Conservation (phyloP, 2,329 filamentous ascomycete genomes). For the Sporothrix sp. region DNA sequence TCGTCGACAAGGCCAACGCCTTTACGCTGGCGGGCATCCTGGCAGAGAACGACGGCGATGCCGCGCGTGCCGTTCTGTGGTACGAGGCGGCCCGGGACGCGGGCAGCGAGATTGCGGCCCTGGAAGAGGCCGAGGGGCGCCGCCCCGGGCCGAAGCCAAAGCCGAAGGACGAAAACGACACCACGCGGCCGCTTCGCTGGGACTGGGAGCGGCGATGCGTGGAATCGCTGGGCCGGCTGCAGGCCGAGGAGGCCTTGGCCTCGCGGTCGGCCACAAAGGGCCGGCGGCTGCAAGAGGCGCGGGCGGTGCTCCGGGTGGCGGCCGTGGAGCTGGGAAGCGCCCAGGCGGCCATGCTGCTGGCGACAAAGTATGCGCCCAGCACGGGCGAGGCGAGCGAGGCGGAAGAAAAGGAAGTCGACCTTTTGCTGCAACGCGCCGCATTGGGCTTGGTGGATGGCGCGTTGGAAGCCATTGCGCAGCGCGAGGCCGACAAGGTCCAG, state of each 20-base stretch:
- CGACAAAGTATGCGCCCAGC: slow-evolving; percentile 19
- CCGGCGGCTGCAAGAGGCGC: neutral
- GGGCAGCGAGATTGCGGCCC: neutral
- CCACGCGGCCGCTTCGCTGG: slow-evolving; percentile 21
- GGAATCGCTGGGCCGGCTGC: slow-evolving; percentile 21
- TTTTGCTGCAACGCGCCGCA: slow-evolving; percentile 23
- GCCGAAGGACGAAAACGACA: neutral
- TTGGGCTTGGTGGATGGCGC: slow-evolving; percentile 23
- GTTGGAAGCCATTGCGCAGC: slow-evolving; percentile 10
- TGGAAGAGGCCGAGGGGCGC: no score
- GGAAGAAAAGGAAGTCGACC: slow-evolving; percentile 12
- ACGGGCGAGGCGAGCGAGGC: slow-evolving; percentile 17
- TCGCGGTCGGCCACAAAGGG: no score
- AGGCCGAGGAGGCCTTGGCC: slow-evolving; percentile 2
- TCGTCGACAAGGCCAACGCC: slow-evolving; percentile 23
- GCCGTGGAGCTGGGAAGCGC: slow-evolving; percentile 26
- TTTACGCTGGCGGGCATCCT: slow-evolving; percentile 29
- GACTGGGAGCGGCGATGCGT: slow-evolving; percentile 27
- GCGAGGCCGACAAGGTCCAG: neutral
- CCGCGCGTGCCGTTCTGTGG: slow-evolving; percentile 23
- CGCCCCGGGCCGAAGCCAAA: no score
- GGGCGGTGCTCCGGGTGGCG: slow-evolving; percentile 20
- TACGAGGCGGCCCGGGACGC: slow-evolving; percentile 15
- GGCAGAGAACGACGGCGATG: slow-evolving; percentile 17
- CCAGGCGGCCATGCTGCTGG: slow-evolving; percentile 21